Evolutionary conservation across 164 flowering plant species (phyloP).

Genomic region (Liquidambar formosana): DNA sequence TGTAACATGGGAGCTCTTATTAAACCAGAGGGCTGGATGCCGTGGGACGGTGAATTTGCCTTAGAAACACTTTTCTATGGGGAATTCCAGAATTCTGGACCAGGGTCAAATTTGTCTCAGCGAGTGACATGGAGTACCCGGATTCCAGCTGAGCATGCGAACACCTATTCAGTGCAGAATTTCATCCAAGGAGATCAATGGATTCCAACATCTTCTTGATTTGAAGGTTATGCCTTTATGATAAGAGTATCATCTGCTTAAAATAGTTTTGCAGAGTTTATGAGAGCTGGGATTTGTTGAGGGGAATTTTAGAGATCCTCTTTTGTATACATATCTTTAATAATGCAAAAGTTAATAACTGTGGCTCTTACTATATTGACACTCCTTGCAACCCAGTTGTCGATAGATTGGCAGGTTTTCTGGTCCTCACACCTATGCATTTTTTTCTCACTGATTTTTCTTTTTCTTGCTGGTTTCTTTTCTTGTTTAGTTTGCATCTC

Average conservation of each 20-base stretch:
- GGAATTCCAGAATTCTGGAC: constrained; percentile 63
- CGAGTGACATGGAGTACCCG: constrained; percentile 82
- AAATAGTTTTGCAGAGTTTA: not conserved
- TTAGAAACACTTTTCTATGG: constrained; percentile 76
- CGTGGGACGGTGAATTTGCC: constrained; percentile 71
- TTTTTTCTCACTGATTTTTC: too few species aligned
- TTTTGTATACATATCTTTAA: not conserved
- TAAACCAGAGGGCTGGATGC: constrained; percentile 71
- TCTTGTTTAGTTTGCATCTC: too few species aligned
- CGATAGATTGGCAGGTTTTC: too few species aligned
- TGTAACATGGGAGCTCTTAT: constrained; percentile 52
- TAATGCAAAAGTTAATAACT: not conserved
- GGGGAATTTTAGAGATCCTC: not conserved
- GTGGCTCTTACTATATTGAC: not conserved
- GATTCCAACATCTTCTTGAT: constrained; percentile 40
- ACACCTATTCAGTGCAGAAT: constrained; percentile 55
- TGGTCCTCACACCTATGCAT: too few species aligned
- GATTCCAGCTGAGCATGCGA: constrained; percentile 60
- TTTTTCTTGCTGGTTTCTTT: too few species aligned
- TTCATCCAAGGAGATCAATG: constrained; percentile 85
- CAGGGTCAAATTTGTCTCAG: constrained; percentile 40
- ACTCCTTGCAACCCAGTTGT: too few species aligned
- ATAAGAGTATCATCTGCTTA: not conserved
- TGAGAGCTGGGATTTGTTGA: not conserved
- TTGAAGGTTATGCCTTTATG: not conserved